phyloP scores from a whole-genome alignment of 1,284 basidiomycete species.

The Pterulicium gracile region DNA sequence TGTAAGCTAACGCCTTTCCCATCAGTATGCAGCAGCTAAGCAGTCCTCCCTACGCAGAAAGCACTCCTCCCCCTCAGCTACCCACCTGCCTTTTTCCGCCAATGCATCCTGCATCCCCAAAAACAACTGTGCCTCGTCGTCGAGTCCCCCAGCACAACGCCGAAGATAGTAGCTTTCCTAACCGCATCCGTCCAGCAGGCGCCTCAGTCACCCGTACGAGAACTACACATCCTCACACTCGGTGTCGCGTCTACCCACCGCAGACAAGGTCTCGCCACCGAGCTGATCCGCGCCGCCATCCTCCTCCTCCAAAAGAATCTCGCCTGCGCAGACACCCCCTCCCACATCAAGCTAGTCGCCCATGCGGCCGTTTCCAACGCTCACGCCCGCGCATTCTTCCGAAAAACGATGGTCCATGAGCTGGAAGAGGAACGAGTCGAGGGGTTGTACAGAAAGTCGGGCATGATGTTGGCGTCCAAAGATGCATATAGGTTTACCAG shows the following conservation, averaged over 20 bases:
- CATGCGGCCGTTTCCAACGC: background rate
- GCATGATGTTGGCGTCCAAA: background rate
- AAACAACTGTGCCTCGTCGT: conserved; percentile 40
- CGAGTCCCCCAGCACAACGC: conserved; percentile 18
- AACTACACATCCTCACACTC: conserved; percentile 34
- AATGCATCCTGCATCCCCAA: conserved; percentile 34
- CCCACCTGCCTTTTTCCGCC: conserved; percentile 40
- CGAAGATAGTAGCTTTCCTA: conserved; percentile 34
- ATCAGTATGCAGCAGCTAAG: conserved; percentile 6
- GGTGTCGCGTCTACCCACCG: conserved; percentile 41
- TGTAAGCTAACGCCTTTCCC: conserved; percentile 20
- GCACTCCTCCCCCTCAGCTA: conserved; percentile 35
- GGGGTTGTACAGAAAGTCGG: background rate
- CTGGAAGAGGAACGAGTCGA: background rate
- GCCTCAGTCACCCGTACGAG: conserved; percentile 9
- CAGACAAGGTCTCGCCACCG: conserved; percentile 36
- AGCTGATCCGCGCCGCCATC: conserved; percentile 29
- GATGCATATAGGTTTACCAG: background rate
- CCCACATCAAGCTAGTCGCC: background rate
- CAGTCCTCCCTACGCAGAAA: conserved; percentile 18
- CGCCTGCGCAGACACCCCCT: conserved; percentile 16
- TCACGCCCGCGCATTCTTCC: background rate
- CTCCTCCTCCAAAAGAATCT: conserved; percentile 6
- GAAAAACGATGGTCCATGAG: background rate
- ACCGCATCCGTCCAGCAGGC: conserved; percentile 30